Evolutionary conservation across 2,329 filamentous ascomycete genomes (phyloP), one percentile per base, ranked within the genome.

Genomic region (Zymoseptoria pseudotritici): DNA sequence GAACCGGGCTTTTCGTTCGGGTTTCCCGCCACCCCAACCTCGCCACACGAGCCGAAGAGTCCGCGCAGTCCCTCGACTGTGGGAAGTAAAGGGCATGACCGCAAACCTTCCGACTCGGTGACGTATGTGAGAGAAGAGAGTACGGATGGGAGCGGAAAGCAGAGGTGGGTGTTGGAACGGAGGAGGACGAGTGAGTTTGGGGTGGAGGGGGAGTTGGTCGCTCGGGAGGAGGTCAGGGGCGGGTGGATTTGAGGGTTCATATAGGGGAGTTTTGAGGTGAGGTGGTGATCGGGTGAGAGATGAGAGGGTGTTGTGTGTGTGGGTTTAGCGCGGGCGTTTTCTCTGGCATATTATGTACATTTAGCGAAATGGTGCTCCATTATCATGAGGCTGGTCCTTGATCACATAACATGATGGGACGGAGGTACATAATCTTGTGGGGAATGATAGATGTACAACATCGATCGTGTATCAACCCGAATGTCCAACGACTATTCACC

Each of bases 91-190:
- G 5, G n/a, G 13, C 36, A 46, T 46, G 36, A 46, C 4, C 36
- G 36, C 36, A 46, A 46, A 46, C 36, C 36, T n/a, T 46, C 36
- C 3, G 87, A 89, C 65, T 88, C 86, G 63, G 84, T 91, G 36
- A 86, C 86, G 6, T 91, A 91, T 71, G 78, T 82, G 2, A 73
- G 77, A n/a, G 81, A 83, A 63, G 81, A 81, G 61, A 85, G 87
- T 68, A 83, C 86, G 53, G 78, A 82, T 2, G 79, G 79, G 8
- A 82, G 80, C 1, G 82, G 82, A 64, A 81, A 79, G 58, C 73
- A 74, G 8, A 76, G 86, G 53, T 90, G 87, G 88, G 82, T 90
- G 7, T 76, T 90, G 65, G 88, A 91, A 72, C 76, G 87, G 42
- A 78, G 87, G 56, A 77, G 87, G 42, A 88, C 85, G 2, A 84